Evolutionary conservation across 495 filamentous ascomycete genomes (phyloP), one percentile per base, ranked within the genome.

Genomic region (Penicillium pulvis): DNA sequence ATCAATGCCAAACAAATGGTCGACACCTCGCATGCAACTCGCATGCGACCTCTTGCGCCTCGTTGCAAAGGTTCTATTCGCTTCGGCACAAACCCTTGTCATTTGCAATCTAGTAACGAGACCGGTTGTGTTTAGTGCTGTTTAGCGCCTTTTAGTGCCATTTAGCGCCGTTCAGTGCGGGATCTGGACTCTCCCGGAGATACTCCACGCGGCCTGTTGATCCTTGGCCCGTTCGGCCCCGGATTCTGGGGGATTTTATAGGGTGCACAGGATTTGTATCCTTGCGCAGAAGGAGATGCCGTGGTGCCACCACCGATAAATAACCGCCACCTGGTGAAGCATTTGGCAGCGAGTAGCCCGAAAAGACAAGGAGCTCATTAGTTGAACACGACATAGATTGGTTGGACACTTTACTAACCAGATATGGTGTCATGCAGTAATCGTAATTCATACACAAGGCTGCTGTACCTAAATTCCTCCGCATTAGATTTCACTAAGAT

Each of bases 61-160:
- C 51, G 28, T 55, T 51, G 45, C 41, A 50, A 54, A 12, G 36
- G 17, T 55, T 6, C 11, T 42, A 28, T 30, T 60, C 47, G 55
- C 59, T 57, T 54, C 55, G 59, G 54, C 36, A 42, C 50, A 54
- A 44, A 62, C 50, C 59, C 55, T 62, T 62, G 54, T 57, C 44
- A 30, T 55, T 48, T 12, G 51, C 55, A 54, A 51, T 57, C 17
- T 50, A 57, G 16, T 55, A 46, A 36, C 23, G 31, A 42, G 50
- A 57, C 44, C 19, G 49, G 44, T 54, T 10, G 16, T 4, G 5
- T n/a, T n/a, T 41, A 41, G 36, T 41, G 36, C 16, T n/a, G 12
- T 41, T 41, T 41, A 41, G 36, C 5, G 36, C 14, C 4, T 1
- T n/a, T 12, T 41, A 41, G 36, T 41, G 36, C 36, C 16, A 1